Evolutionary conservation across 768 basidiomycete genomes (phyloP).

Genomic region (Aureoboletus auriporus): DNA sequence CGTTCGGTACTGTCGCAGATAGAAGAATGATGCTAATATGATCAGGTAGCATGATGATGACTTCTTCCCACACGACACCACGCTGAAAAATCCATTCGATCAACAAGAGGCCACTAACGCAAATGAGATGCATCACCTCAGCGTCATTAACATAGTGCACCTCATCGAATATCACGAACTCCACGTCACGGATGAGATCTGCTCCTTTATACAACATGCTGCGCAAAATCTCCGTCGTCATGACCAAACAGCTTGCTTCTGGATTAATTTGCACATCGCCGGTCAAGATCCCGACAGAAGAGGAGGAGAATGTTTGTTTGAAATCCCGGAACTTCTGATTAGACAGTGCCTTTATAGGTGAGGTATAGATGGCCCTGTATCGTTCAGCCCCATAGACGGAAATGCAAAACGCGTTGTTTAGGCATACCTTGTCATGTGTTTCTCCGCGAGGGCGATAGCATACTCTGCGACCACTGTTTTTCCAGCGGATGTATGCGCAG

Average conservation of each 20-base stretch:
- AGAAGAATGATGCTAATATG: conserved; percentile 97
- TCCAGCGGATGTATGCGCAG: conserved; percentile 98
- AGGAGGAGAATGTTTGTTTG: conserved; percentile 90
- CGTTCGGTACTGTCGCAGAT: conserved; percentile 97
- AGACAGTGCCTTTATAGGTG: conserved; percentile 96
- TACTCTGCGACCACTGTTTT: conserved; percentile 99
- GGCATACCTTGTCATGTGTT: conserved; percentile 95
- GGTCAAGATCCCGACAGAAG: conserved; percentile 92
- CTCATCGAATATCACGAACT: conserved; percentile 99
- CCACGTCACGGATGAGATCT: conserved; percentile 96
- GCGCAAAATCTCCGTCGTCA: conserved; percentile 97
- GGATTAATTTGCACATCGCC: conserved; percentile 99
- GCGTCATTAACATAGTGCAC: conserved; percentile 99
- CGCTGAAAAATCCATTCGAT: conserved; percentile 49
- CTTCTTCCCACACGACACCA: conserved; percentile 99
- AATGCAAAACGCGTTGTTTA: conserved; percentile 10
- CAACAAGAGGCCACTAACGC: conserved; percentile 3
- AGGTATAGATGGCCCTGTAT: conserved; percentile 92
- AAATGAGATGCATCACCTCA: conserved; percentile 56
- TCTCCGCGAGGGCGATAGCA: conserved; percentile 92
- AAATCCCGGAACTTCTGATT: conserved; percentile 99
- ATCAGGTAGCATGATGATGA: conserved; percentile 99
- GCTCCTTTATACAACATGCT: conserved; percentile 99
- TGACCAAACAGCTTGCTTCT: conserved; percentile 93
- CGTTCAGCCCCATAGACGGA: conserved; percentile 5